Base-by-base conservation (phyloP, 768 basidiomycete genomes). In the Rhodotorula kratochvilovae region DNA sequence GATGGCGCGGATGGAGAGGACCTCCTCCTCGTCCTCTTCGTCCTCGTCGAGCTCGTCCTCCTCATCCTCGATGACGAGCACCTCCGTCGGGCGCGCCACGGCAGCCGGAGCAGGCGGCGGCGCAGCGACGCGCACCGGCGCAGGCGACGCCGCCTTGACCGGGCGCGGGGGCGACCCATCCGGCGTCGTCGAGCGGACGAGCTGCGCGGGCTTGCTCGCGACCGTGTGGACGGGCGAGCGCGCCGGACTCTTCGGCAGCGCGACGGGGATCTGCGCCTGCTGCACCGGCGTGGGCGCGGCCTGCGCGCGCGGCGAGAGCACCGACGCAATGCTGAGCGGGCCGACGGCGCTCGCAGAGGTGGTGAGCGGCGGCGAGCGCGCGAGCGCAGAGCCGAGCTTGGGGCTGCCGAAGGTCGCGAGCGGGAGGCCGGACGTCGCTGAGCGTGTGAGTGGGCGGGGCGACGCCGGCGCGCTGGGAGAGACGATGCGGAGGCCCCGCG, bases 401-500 rank as follows among this genome's bases (percentile, higher is more conserved):
- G 42, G 58, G 70, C 66, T 71, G 29, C 43, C 70, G 29, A 67
- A 67, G 2, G 65, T 63, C 15, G 70, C 66, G 36, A 71, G 61
- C 11, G 70, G 70, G 21, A 71, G 61, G n/a, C 61, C 61, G 11
- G 70, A 71, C 33, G 66, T 63, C 6, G 61, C 57, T 27, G 70
- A 63, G n/a, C 70, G 66, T 23, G 70, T 63, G 57, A 67, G 48
- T 5, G 61, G 61, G 19, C 61, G 45, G 1, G 70, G 70, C 25
- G 70, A 71, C 0, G 66, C 56, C 16, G 70, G 70, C 11, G 66
- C 48, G 25, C 25, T 56, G 7, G 70, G 66, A 7, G 66, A 57
- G 33, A 56, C 48, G 19, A 66, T 46, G 62, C 66, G 70, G 23
- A 50, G 7, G 23, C 7, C 25, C 3, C 65, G 61, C 0, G 70